These are phyloP conservation scores for Acer saccharum DNA, from an alignment of 345 rosid genomes.

Conservation along the genomic window DNA sequence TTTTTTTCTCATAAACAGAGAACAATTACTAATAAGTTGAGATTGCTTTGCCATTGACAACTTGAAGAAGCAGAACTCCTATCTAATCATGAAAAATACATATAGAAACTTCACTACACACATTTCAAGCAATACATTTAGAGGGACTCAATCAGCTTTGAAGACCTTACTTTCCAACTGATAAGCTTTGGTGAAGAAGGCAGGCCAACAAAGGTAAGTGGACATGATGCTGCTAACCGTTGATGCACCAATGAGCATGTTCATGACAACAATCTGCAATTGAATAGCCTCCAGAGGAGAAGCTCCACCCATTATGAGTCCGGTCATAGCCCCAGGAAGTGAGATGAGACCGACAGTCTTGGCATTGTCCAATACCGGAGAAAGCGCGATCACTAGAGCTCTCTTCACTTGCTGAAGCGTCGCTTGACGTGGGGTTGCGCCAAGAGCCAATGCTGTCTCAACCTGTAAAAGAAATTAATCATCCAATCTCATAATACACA, in stretches of 20 bases:
- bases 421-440: conserved; percentile 86
- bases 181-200: conserved; percentile 83
- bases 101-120: no score
- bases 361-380: conserved; percentile 86
- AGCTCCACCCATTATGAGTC: conserved; percentile 97
- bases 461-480: conserved; percentile 40
- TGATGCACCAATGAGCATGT: conserved; percentile 81
- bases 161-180: conserved; percentile 72
- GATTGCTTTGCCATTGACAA: no score
- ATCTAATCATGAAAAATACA: no score
- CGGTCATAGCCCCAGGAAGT: conserved; percentile 89
- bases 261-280: conserved; percentile 95
- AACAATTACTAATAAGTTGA: no score
- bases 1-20: no score
- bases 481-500: no score
- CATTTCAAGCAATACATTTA: no score
- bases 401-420: conserved; percentile 72
- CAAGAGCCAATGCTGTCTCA: conserved; percentile 88
- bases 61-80: no score
- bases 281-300: conserved; percentile 91
- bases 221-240: conserved; percentile 83
- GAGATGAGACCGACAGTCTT: conserved; percentile 95
- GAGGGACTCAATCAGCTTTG: conserved; percentile 32
- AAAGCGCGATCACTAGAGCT: conserved; percentile 74
- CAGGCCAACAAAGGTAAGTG: conserved; percentile 86